Base-by-base conservation (phyloP, 2,329 filamentous ascomycete genomes). In the Fusarium goolgardi region DNA sequence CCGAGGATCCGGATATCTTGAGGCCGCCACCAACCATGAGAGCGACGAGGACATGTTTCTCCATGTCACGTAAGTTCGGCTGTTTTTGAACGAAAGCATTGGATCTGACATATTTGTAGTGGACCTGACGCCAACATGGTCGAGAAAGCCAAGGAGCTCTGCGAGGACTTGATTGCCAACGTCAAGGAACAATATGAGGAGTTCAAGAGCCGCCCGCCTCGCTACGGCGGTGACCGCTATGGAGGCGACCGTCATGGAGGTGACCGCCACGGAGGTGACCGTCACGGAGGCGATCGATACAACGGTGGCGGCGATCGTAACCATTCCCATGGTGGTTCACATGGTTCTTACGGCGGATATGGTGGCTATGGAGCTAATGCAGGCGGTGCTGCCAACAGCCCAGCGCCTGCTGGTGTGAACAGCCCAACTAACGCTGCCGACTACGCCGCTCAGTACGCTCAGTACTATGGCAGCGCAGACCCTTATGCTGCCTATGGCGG, bases 21-120 rank as follows among this genome's bases (percentile, higher is more conserved):
- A 99, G 78, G 89, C 91, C 46, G 88, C 91, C 32, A 96, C 94
- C n/a, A 92, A 92, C 68, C 87, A 84, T 41, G 96, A 99, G 80
- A 97, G 93, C 70, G 95, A 99, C 47, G 95, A 98, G 77, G 88
- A 93, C 4, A 98, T 99, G 94, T 98, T 94, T 76, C 85, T 99
- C 45, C 94, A 98, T 78, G 94, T 98, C 70, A 92, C 96, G 91
- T 96, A 85, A 78, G 91, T 37, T 32, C 23, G 12, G 16, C 25
- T 12, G 3, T 25, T n/a, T 15, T 21, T 27, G 27, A 29, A 13
- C 9, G 2, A 15, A 12, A n/a, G 21, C 31, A n/a, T 5, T 5
- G 11, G 20, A 35, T 49, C 80, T 84, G 65, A 84, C 72, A 55
- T 34, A 35, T 23, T 65, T 9, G 31, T 69, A 97, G 93, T 65